These are phyloP conservation scores for Waitea zeae DNA, from an alignment of 1,284 basidiomycete species.

Conservation along the genomic window DNA sequence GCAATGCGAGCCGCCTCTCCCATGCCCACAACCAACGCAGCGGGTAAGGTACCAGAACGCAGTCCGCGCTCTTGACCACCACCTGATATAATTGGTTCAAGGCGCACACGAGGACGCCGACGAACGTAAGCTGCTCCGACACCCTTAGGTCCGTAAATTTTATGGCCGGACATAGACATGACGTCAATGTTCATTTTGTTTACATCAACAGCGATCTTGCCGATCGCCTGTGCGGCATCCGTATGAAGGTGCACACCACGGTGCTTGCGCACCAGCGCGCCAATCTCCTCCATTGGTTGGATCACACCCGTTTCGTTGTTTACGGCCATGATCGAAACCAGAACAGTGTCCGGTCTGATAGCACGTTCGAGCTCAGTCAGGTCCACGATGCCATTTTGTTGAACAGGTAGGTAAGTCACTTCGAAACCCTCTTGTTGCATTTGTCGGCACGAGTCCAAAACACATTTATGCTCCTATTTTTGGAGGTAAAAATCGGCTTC, in stretches of 20 bases:
- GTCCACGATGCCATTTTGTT: conserved; percentile 72
- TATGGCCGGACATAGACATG: conserved; percentile 95
- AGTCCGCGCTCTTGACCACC: conserved; percentile 97
- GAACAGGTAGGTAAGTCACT: conserved; percentile 91
- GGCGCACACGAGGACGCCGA: conserved; percentile 78
- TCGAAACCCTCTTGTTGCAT: conserved; percentile 96
- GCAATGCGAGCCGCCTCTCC: conserved; percentile 94
- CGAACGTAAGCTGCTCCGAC: conserved; percentile 92
- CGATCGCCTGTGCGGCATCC: conserved; percentile 92
- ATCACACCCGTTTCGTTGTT: conserved; percentile 99
- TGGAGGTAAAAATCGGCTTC: conserved; percentile 7
- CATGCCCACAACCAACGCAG: conserved; percentile 82
- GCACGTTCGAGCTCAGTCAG: conserved; percentile 64
- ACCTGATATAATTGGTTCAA: conserved; percentile 92
- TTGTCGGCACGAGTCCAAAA: conserved; percentile 93
- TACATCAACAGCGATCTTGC: conserved; percentile 85
- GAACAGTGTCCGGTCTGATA: conserved; percentile 74
- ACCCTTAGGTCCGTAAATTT: conserved; percentile 97
- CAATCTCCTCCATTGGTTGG: conserved; percentile 94
- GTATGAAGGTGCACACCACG: conserved; percentile 93
- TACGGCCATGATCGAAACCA: conserved; percentile 96
- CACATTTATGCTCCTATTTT: conserved; percentile 99
- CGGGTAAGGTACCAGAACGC: conserved; percentile 84
- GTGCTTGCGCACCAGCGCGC: conserved; percentile 65
- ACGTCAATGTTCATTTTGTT: conserved; percentile 94